phyloP scores from a whole-genome alignment of 805 yeast genomes.

The Saturnispora serradocipensis region DNA sequence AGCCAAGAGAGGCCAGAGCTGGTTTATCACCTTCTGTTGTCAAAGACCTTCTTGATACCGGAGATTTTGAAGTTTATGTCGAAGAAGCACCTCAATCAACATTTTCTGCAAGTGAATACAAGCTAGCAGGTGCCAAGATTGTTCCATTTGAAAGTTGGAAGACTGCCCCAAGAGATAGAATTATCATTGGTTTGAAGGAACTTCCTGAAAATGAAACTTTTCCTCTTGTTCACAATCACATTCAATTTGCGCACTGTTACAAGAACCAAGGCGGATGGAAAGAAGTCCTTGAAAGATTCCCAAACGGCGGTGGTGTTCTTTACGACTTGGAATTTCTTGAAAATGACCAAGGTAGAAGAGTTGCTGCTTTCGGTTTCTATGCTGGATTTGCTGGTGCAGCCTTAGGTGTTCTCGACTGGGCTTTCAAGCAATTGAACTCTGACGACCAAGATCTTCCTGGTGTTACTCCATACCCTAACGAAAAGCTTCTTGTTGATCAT shows the following conservation, averaged over 20 bases:
- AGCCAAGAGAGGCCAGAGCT: constrained; percentile 95
- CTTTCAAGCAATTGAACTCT: constrained; percentile 70
- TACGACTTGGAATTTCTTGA: constrained; percentile 93
- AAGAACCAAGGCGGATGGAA: constrained; percentile 97
- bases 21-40: constrained; percentile 91
- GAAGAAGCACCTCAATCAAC: constrained; percentile 83
- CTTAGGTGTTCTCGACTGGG: constrained; percentile 89
- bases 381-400: constrained; percentile 99
- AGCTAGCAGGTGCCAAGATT: constrained; percentile 69
- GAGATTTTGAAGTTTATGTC: constrained; percentile 71
- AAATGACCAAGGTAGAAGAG: constrained; percentile 94
- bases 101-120: constrained; percentile 69
- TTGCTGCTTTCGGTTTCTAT: constrained; percentile 98
- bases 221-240: constrained; percentile 92
- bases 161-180: constrained; percentile 79
- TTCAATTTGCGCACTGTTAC: constrained; percentile 98
- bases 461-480: constrained; percentile 76
- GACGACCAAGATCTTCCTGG: constrained; percentile 67
- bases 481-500: constrained; percentile 61
- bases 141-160: constrained; percentile 95
- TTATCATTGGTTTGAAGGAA: constrained; percentile 90
- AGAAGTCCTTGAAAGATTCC: constrained; percentile 81
- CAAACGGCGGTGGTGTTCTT: constrained; percentile 80
- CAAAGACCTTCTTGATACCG: constrained; percentile 73
- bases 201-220: constrained; percentile 80